Evolutionary conservation across 1,284 basidiomycete species (phyloP), one percentile per base, ranked within the genome.

Genomic region (Fomes fomentarius): DNA sequence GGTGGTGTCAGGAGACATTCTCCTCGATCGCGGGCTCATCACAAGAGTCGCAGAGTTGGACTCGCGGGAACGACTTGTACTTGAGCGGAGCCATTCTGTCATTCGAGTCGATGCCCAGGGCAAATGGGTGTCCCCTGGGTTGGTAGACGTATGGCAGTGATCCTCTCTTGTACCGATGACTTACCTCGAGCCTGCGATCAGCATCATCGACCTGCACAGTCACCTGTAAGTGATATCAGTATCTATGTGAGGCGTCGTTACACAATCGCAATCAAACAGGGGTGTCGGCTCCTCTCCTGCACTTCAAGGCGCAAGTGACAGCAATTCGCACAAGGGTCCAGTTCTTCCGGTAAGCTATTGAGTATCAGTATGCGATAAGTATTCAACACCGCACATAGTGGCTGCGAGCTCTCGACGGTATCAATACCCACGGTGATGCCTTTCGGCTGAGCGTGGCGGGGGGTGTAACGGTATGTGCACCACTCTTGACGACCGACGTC

Each of bases 21-120:
- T 83, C 15, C 53, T 87, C 30, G 79, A 81, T 61, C 76, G 77
- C 35, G 84, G 84, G 1, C 60, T 86, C 31, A 80, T 86, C 50
- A 73, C 76, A 60, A 74, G 71, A 35, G 71, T 85, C 41, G n/a
- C n/a, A n/a, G n/a, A n/a, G n/a, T n/a, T n/a, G n/a, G n/a, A n/a
- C n/a, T n/a, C n/a, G n/a, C n/a, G n/a, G n/a, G n/a, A n/a, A 21
- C 19, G 53, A 57, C 12, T 30, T 55, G 26, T 35, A 22, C 48
- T 33, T 30, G 0, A 11, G 21, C 21, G 30, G 22, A 15, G 30
- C 28, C 19, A 24, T 34, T 1, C n/a, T 30, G 28, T 30, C 28
- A 45, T 26, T 4, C 48, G 47, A 24, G 35, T 65, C 22, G 56
- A 65, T 34, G 62, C 55, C 5, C 30, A 62, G 3, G 60, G 60